A percentile compares a stretch with the other conserved stretches of the same genome.
Conservation (phyloP, 2,329 filamentous ascomycete species). For the Paradendryphiella salina region DNA sequence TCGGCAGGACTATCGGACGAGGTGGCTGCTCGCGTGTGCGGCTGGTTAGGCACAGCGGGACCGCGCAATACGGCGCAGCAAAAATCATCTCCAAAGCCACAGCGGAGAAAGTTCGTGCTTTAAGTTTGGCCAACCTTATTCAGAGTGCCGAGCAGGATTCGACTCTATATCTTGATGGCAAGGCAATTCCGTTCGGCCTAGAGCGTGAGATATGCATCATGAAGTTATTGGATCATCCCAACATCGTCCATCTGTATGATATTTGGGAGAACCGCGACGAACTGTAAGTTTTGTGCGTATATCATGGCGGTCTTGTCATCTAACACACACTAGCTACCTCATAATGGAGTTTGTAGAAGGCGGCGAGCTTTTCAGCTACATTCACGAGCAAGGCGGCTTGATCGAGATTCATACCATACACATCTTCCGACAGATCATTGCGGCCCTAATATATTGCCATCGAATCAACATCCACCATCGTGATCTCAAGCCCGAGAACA, state of each 20-base stretch:
- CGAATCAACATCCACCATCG: conserved; percentile 94
- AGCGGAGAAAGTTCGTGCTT: conserved; percentile 78
- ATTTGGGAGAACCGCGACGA: conserved; percentile 97
- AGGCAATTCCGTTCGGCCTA: conserved; percentile 81
- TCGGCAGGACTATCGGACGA: conserved; percentile 85
- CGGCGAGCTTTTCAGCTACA: conserved; percentile 84
- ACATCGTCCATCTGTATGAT: conserved; percentile 92
- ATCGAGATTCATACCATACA: conserved; percentile 78
- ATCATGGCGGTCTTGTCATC: not conserved
- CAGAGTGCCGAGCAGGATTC: conserved; percentile 66
- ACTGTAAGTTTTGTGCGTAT: conserved; percentile 64
- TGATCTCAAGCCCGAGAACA: conserved; percentile 96
- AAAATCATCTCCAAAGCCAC: conserved; percentile 89
- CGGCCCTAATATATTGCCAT: conserved; percentile 89
- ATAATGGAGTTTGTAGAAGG: conserved; percentile 90
- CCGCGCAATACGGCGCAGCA: conserved; percentile 81
- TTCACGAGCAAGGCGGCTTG: conserved; percentile 73
- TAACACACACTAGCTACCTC: conserved; percentile 68
- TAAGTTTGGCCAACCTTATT: conserved; percentile 82
- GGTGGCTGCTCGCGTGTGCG: conserved; percentile 89
- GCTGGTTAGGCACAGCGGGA: conserved; percentile 76
- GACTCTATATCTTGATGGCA: conserved; percentile 59
- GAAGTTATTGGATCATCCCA: conserved; percentile 92
- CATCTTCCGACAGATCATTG: conserved; percentile 91
- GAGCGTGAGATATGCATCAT: conserved; percentile 96